Conservation (phyloP, 2,329 filamentous ascomycete genomes). For the Cordyceps militaris region DNA sequence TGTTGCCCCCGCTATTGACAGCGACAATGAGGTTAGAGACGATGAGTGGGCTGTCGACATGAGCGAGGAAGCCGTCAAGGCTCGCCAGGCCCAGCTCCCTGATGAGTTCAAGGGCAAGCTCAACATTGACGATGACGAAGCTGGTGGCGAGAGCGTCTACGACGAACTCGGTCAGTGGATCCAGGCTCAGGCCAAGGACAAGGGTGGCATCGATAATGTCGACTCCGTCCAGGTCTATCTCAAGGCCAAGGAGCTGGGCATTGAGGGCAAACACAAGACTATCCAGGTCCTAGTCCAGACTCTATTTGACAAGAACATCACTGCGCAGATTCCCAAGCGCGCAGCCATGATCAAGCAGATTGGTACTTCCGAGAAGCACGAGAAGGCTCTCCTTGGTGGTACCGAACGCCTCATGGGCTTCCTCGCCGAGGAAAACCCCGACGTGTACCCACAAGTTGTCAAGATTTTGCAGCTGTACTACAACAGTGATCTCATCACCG, state of each 20-base stretch:
- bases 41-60: slow-evolving; percentile 96
- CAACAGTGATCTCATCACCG: slow-evolving; percentile 78
- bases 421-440: slow-evolving; percentile 67
- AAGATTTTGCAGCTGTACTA: slow-evolving; percentile 88
- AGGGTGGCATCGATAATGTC: slow-evolving; percentile 70
- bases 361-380: slow-evolving; percentile 83
- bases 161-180: slow-evolving; percentile 94
- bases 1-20: slow-evolving; percentile 48
- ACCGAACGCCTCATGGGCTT: slow-evolving; percentile 81
- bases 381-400: slow-evolving; percentile 92
- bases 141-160: slow-evolving; percentile 67
- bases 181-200: slow-evolving; percentile 60
- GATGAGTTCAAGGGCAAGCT: slow-evolving; percentile 90
- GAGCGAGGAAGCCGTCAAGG: slow-evolving; percentile 90
- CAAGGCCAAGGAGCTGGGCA: slow-evolving; percentile 94
- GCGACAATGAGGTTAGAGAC: slow-evolving; percentile 63
- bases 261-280: slow-evolving; percentile 91
- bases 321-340: slow-evolving; percentile 78
- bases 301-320: slow-evolving; percentile 85
- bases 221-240: slow-evolving; percentile 88
- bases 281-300: slow-evolving; percentile 87
- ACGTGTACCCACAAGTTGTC: slow-evolving; percentile 68
- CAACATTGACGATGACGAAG: slow-evolving; percentile 72
- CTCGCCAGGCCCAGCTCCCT: slow-evolving; percentile 88
- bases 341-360: slow-evolving; percentile 86